Evolutionary conservation across 2,329 filamentous ascomycete genomes (phyloP).

Genomic region (Fusarium oxysporum): DNA sequence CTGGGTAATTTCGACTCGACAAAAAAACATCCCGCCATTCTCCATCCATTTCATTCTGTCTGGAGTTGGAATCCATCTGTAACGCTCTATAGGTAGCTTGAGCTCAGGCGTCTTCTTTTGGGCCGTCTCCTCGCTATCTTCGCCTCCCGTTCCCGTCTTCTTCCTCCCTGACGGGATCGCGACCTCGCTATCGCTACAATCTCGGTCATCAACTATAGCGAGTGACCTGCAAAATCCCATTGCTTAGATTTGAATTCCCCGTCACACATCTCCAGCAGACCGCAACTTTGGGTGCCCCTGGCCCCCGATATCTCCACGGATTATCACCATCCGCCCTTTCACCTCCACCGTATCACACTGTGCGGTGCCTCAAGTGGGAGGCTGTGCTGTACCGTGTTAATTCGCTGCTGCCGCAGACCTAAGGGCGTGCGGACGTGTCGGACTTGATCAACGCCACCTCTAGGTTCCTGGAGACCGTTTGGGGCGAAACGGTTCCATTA

Average conservation of each 20-base stretch:
- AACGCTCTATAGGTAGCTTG: constrained; percentile 9
- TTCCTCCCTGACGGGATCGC: neutral
- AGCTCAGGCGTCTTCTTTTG: neutral
- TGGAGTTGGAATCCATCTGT: neutral
- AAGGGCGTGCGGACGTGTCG: constrained; percentile 33
- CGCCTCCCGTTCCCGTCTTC: constrained; percentile 4
- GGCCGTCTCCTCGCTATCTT: neutral
- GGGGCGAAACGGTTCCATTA: constrained; percentile 16
- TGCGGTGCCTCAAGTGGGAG: constrained; percentile 6
- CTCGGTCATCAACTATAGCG: neutral
- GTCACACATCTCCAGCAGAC: neutral
- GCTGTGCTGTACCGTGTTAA: constrained; percentile 11
- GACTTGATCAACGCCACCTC: constrained; percentile 31
- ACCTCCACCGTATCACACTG: constrained; percentile 1
- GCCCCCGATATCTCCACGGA: neutral
- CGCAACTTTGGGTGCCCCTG: constrained; percentile 6
- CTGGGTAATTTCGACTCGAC: neutral
- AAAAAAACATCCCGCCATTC: constrained; percentile 4
- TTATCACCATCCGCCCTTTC: neutral
- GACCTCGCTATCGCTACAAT: constrained; percentile 9
- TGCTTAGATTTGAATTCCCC: neutral
- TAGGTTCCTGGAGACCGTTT: constrained; percentile 9
- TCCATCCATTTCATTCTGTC: neutral
- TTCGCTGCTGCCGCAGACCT: constrained; percentile 10
- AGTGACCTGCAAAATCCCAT: neutral